These are phyloP conservation scores for Pelargonium citronellum DNA, from an alignment of 441 rosid species.

Conservation along the genomic window DNA sequence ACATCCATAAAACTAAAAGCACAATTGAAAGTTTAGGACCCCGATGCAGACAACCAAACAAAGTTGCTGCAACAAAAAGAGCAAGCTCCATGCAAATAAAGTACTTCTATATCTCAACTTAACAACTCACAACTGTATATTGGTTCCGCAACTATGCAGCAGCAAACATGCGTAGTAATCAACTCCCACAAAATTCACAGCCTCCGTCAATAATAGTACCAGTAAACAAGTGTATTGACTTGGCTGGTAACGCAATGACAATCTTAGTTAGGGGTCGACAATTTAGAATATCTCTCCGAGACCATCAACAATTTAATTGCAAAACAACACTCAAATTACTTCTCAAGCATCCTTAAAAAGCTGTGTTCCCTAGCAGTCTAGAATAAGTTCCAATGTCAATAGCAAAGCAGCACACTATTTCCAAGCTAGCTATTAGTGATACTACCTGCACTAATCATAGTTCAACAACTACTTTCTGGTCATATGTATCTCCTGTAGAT, in stretches of 20 bases:
- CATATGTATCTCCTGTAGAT: neutral
- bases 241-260: too few relatives aligned
- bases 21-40: too few relatives aligned
- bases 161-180: too few relatives aligned
- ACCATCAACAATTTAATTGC: neutral
- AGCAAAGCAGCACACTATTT: neutral
- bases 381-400: neutral
- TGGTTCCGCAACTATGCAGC: too few relatives aligned
- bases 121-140: too few relatives aligned
- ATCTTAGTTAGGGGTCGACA: too few relatives aligned
- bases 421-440: neutral
- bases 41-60: neutral
- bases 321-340: neutral
- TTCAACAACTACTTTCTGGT: neutral
- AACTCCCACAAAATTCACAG: too few relatives aligned
- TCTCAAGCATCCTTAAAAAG: neutral
- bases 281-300: neutral
- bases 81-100: neutral
- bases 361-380: neutral
- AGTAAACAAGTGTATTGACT: too few relatives aligned
- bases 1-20: too few relatives aligned
- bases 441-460: neutral
- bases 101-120: neutral
- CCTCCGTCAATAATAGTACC: too few relatives aligned
- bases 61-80: neutral